Evolutionary conservation across 768 basidiomycete species (phyloP), one percentile per base, ranked within the genome.

Genomic region (Gymnopilus junonius): DNA sequence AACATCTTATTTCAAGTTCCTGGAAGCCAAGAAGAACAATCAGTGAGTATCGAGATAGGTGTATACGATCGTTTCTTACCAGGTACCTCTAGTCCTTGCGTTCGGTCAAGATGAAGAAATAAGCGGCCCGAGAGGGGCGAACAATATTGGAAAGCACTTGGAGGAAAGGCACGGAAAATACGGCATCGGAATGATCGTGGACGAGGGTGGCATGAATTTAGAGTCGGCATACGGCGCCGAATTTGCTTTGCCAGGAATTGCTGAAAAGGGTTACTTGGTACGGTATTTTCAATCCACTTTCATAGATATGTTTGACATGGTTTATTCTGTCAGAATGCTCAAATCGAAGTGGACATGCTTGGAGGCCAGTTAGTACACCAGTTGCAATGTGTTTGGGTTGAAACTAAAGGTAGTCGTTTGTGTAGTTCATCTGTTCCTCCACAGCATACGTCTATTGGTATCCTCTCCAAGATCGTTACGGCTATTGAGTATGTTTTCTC

Each of bases 61-160:
- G 17, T 55, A 54, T 21, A 15, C 20, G 20, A 15, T 23, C 40
- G 17, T 5, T 31, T 17, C 55, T 27, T 11, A 37, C n/a, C 12
- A 14, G 7, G 1, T 32, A 53, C 10, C 8, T 40, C 15, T 43
- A 75, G 71, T 76, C 10, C 67, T 76, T 2, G 72, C 75, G 1
- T 76, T 76, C 39, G 75, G 75, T 7, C 74, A 75, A 62, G 75
- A 76, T 48, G 75, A 76, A 64, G 75, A 76, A 66, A 72, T 75
- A 10, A 71, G 72, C 55, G 75, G 75, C 2, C 71, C 71, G 2
- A 64, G 69, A 43, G 75, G 75, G 1, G 75, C 75, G 5, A 60
- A 56, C 10, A 71, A 70, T 42, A 72, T 76, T 40, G 73, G 59
- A 10, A 63, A 65, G 17, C 48, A 71, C 39, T 65, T 76, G 10